A percentile compares a stretch with the other conserved stretches of the same genome.
phyloP scores from a whole-genome alignment of 2,329 filamentous ascomycete species.

The Nemania sp. region DNA sequence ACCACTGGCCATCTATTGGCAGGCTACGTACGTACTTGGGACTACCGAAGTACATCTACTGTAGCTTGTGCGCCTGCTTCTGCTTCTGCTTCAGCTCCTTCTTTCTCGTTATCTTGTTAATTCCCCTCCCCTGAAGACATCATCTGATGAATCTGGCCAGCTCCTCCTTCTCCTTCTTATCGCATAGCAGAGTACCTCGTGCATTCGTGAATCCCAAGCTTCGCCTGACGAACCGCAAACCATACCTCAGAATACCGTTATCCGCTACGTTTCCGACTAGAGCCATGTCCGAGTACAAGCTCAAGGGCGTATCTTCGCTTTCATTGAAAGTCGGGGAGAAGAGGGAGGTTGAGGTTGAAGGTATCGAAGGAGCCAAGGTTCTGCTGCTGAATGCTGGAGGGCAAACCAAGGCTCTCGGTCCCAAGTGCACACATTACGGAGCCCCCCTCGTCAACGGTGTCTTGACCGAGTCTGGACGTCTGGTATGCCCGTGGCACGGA shows the following conservation, averaged over 20 bases:
- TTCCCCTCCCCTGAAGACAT: neutral
- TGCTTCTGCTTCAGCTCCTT: neutral
- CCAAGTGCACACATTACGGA: conserved; percentile 90
- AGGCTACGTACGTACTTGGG: neutral
- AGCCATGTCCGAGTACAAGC: conserved; percentile 65
- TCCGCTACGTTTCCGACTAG: conserved; percentile 30
- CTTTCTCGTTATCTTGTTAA: neutral
- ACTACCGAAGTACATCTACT: too few relatives aligned
- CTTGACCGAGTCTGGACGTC: conserved; percentile 75
- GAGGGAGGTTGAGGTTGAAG: conserved; percentile 87
- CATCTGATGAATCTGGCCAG: conserved; percentile 37
- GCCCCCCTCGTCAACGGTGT: conserved; percentile 88
- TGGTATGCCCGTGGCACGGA: conserved; percentile 97
- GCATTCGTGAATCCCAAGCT: conserved; percentile 15
- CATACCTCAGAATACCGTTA: conserved; percentile 19
- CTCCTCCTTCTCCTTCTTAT: conserved; percentile 21
- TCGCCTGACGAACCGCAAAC: conserved; percentile 13
- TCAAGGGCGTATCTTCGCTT: conserved; percentile 78
- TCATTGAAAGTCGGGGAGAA: conserved; percentile 81
- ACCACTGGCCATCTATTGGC: neutral
- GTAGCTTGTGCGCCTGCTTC: neutral
- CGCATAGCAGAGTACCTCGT: conserved; percentile 22
- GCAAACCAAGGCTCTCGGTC: conserved; percentile 76
- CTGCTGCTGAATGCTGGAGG: conserved; percentile 76
- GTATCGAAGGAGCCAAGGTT: conserved; percentile 83